Evolutionary conservation across 805 yeast species (phyloP), one percentile per base, ranked within the genome.

Genomic region (Suhomyces sp.): DNA sequence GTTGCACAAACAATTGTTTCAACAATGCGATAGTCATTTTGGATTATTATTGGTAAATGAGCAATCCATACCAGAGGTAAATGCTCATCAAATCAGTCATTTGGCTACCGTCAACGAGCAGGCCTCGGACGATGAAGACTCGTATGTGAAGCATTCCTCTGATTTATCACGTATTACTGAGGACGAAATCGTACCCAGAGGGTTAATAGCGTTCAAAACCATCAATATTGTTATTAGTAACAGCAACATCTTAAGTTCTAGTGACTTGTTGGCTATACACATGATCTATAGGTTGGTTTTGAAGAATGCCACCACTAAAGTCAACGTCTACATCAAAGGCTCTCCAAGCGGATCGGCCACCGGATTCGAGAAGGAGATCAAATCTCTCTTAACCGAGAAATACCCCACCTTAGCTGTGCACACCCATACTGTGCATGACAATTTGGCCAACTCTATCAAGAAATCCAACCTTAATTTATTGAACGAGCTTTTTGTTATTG

Each of bases 251-350:
- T 58, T 73, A 49, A 69, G 73, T 53, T 53, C 67, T 2, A 67
- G 70, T 33, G 78, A 73, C 51, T 60, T 72, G 44, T 64, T 73
- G 41, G 61, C 71, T 1, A 54, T 73, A 10, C 66, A 69, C 49
- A 50, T 69, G 45, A 64, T 64, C 29, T 59, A 57, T 40, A 64
- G 61, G 46, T 56, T 72, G 45, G 51, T 59, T 4, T 56, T 55
- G 26, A 52, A 52, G 8, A 33, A 38, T 13, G 52, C 31, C 8
- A 47, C 59, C 6, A 19, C 54, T 0, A 38, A 46, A 10, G 54
- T 70, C 2, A 67, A 64, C 44, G 51, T 69, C 24, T 66, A 57
- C 44, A 59, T 68, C 8, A 44, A 29, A 8, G 49, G 52, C 9
- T 48, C 62, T 5, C 56, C 22, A 48, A 63, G 31, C 49, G 57